These are phyloP conservation scores for Colletotrichum truncatum DNA, from an alignment of 2,329 filamentous ascomycete genomes.

Conservation along the genomic window DNA sequence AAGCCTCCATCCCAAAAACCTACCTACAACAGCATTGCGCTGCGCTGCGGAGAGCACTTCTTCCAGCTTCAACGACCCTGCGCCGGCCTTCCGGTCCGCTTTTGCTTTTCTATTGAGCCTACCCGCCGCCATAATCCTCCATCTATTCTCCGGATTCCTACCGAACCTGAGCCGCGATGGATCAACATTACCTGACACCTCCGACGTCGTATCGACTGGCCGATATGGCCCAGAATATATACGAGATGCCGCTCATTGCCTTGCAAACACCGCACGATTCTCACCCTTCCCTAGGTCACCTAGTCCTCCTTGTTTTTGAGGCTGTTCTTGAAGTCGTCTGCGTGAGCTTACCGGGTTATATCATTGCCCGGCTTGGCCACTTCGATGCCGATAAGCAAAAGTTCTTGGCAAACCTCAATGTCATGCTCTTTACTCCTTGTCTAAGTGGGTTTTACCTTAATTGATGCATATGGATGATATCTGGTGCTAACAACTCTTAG, in stretches of 20 bases:
- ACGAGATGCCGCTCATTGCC: slow-evolving; percentile 52
- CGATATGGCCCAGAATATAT: slow-evolving; percentile 46
- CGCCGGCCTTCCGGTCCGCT: slow-evolving; percentile 9
- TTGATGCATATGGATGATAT: not conserved
- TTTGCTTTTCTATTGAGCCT: not conserved
- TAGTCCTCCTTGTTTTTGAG: slow-evolving; percentile 88
- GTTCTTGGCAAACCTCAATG: slow-evolving; percentile 95
- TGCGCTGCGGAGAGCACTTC: not conserved
- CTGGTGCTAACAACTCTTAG: slow-evolving; percentile 53
- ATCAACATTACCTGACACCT: slow-evolving; percentile 45
- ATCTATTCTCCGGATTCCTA: not conserved
- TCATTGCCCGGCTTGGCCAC: slow-evolving; percentile 88
- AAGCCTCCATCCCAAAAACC: slow-evolving; percentile 19
- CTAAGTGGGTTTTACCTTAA: slow-evolving; percentile 71
- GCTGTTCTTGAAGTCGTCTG: slow-evolving; percentile 95
- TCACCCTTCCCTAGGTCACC: slow-evolving; percentile 73
- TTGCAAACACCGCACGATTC: slow-evolving; percentile 55
- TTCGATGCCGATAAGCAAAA: slow-evolving; percentile 97
- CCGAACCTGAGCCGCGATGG: slow-evolving; percentile 13
- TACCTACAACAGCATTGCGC: slow-evolving; percentile 11
- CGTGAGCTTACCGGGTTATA: slow-evolving; percentile 92
- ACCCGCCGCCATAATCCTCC: not conserved
- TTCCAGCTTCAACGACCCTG: not conserved
- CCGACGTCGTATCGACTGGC: slow-evolving; percentile 57
- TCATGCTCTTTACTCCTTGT: slow-evolving; percentile 95